Conservation (phyloP, 805 yeast genomes). For the Danielozyma ontarioensis region DNA sequence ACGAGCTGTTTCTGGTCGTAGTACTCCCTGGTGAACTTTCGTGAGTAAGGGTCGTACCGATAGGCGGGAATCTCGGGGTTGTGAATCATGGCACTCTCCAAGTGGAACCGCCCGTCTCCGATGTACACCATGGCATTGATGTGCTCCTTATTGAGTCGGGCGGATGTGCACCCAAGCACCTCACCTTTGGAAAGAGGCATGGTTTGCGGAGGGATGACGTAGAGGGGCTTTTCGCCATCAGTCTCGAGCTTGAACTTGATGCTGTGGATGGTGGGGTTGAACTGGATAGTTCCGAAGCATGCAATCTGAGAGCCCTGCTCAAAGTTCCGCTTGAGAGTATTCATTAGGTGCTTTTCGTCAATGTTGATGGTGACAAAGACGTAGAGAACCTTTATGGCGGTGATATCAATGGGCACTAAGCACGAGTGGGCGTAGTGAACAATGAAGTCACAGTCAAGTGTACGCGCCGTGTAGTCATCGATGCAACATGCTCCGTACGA, state of each 20-base stretch:
- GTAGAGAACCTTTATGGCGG: conserved; percentile 86
- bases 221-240: conserved; percentile 46
- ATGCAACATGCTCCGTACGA: conserved; percentile 98
- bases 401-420: conserved; percentile 89
- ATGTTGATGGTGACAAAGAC: conserved; percentile 91
- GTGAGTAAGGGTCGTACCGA: conserved; percentile 91
- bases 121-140: conserved; percentile 80
- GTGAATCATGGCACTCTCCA: conserved; percentile 95
- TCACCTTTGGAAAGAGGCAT: conserved; percentile 93
- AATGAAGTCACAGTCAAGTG: conserved; percentile 89
- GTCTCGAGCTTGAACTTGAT: conserved; percentile 55
- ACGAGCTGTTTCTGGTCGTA: conserved; percentile 86
- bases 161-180: conserved; percentile 93
- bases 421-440: conserved; percentile 98
- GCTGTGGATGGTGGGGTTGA: conserved; percentile 89
- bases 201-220: conserved; percentile 81
- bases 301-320: conserved; percentile 62
- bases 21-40: conserved; percentile 83
- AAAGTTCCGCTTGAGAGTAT: conserved; percentile 72
- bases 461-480: conserved; percentile 91
- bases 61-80: conserved; percentile 90
- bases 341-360: conserved; percentile 75
- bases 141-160: conserved; percentile 60
- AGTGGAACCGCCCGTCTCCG: conserved; percentile 95
- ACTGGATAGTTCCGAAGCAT: conserved; percentile 92